Evolutionary conservation across 2,329 filamentous ascomycete genomes (phyloP).

Genomic region (Colletotrichum orbiculare): DNA sequence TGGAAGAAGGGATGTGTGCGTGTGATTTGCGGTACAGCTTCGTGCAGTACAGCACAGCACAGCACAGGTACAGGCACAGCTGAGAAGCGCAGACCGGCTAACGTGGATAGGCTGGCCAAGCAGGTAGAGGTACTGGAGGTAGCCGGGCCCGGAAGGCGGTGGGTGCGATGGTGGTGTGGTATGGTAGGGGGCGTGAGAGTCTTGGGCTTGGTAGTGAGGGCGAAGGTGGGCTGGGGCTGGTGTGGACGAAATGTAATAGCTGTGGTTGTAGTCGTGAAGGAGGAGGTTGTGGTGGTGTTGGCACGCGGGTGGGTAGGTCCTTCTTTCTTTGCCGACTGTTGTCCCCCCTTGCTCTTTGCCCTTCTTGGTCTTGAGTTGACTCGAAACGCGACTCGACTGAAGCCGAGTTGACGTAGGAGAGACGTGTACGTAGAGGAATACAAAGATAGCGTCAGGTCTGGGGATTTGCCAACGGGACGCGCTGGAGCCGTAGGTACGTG

Average conservation of each 20-base stretch:
- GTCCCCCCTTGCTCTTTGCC: not conserved
- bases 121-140: slow-evolving; percentile 3
- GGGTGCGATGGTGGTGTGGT: slow-evolving; percentile 6
- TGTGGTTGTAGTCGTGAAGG: not conserved
- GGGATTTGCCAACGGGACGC: not conserved
- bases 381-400: not conserved
- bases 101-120: slow-evolving; percentile 11
- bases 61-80: slow-evolving; percentile 4
- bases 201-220: not conserved
- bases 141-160: slow-evolving; percentile 5
- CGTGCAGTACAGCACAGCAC: not conserved
- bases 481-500: slow-evolving; percentile 11
- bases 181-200: slow-evolving; percentile 8
- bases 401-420: not conserved
- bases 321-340: slow-evolving; percentile 8
- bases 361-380: not conserved
- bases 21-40: slow-evolving; percentile 13
- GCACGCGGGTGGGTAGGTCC: slow-evolving; percentile 3
- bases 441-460: no score
- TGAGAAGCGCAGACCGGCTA: slow-evolving; percentile 14
- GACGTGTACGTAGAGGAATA: not conserved
- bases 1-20: slow-evolving; percentile 2
- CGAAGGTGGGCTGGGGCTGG: slow-evolving; percentile 1
- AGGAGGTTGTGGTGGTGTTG: slow-evolving; percentile 1
- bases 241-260: slow-evolving; percentile 3